Evolutionary conservation across 1,139 yeast species (phyloP), one percentile per base, ranked within the genome.

Genomic region (Wickerhamiella pararugosa): DNA sequence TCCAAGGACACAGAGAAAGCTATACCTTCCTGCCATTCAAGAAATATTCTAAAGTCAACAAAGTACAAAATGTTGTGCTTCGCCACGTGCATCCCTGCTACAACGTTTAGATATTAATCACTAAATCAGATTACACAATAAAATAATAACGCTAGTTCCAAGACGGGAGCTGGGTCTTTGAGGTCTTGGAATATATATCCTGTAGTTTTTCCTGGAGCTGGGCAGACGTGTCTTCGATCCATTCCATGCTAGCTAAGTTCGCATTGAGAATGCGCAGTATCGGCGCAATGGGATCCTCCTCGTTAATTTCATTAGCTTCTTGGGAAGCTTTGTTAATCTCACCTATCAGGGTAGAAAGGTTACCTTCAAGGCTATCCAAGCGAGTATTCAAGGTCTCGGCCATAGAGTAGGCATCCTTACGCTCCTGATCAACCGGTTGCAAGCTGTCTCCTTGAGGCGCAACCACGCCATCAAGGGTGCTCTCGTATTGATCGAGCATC

Each of bases 241-340:
- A 87, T 58, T 79, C 84, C 61, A 90, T 70, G 50, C 94, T 84
- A 50, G 87, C 92, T 59, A 90, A 67, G 60, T 90, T 98, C 40
- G 86, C 74, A 57, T 90, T 87, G 58, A 90, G 71, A 49, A 92
- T 69, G 59, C 78, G 79, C 39, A 92, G 79, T 49, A 90, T 74
- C 44, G 64, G 65, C 59, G 75, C 55, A 63, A 79, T 58, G 6
- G 69, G 69, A 47, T 76, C 79, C 39, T 62, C 66, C 27, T 62
- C 64, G 46, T 59, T 57, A 6, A 73, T 63, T 57, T 79, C 76
- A 58, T 82, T 82, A 57, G 86, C 79, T 3, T 80, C 79, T 48
- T 79, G 83, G 51, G 94, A 82, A 5, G 86, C 90, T 31, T 76
- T 76, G 60, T 92, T 90, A 50, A 90, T 81, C 59, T 90, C 97